Conservation (phyloP, 345 rosid species). For the Tarenaya hassleriana region DNA sequence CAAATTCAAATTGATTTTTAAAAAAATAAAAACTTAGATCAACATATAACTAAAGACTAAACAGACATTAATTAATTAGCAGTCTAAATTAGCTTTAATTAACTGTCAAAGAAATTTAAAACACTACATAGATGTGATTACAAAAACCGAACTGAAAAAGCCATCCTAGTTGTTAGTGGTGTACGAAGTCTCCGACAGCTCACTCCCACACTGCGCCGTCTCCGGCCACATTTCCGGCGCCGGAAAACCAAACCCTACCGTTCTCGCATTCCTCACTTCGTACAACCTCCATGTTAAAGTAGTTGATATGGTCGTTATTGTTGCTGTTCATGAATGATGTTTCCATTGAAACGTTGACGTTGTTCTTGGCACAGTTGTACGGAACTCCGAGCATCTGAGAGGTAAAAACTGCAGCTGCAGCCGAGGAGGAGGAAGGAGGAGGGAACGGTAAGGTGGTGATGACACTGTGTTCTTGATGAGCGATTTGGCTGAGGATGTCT, state of each 20-base stretch:
- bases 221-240: background rate
- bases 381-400: constrained; percentile 27
- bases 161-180: constrained; percentile 22
- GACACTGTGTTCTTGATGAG: background rate
- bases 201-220: background rate
- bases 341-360: constrained; percentile 10
- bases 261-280: constrained; percentile 17
- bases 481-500: constrained; percentile 11
- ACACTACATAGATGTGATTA: too few species aligned
- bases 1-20: too few species aligned
- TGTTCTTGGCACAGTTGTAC: constrained; percentile 15
- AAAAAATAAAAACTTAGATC: too few species aligned
- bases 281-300: constrained; percentile 16
- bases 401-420: constrained; percentile 17
- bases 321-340: constrained; percentile 15
- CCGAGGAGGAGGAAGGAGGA: constrained; percentile 9
- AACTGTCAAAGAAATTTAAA: too few species aligned
- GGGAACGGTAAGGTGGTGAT: constrained; percentile 8
- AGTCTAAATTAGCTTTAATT: too few species aligned
- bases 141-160: background rate
- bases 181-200: constrained; percentile 22
- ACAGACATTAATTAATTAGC: too few species aligned
- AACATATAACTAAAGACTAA: too few species aligned
- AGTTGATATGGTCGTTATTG: constrained; percentile 21
- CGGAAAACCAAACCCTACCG: constrained; percentile 10